phyloP scores from a whole-genome alignment of 176 grass and related monocot species.

The Ampelocalamus luodianensis region DNA sequence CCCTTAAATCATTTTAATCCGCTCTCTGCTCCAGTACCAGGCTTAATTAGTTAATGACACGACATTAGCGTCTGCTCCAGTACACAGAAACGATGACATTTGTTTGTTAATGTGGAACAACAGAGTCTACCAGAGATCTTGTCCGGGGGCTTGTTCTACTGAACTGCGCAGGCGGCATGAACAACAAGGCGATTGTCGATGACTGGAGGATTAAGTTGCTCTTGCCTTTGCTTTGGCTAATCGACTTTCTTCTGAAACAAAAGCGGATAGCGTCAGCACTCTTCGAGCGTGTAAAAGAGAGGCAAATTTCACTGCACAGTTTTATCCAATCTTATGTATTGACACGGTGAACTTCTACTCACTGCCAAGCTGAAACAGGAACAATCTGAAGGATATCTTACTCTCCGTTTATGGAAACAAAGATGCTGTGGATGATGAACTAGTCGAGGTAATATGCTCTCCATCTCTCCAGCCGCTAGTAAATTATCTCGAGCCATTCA shows the following conservation, averaged over 20 bases:
- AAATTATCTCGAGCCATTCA: neutral
- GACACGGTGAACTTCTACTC: neutral
- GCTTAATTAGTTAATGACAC: neutral
- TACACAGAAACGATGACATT: neutral
- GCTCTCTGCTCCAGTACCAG: neutral
- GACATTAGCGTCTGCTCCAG: too few relatives aligned
- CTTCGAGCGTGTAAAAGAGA: constrained; percentile 74
- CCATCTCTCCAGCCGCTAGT: neutral
- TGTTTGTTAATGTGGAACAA: neutral
- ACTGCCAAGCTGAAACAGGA: constrained; percentile 43
- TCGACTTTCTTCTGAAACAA: constrained; percentile 85
- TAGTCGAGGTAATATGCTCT: constrained; percentile 58
- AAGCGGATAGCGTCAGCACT: constrained; percentile 70
- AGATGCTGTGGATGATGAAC: constrained; percentile 72
- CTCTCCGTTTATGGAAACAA: constrained; percentile 79
- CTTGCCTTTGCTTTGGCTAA: constrained; percentile 78
- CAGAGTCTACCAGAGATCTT: constrained; percentile 62
- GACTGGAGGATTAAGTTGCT: constrained; percentile 95
- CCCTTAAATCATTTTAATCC: neutral
- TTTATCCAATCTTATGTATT: neutral
- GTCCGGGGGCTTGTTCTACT: constrained; percentile 83
- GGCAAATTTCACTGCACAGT: constrained; percentile 33
- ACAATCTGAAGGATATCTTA: constrained; percentile 77
- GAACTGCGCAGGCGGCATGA: constrained; percentile 92
- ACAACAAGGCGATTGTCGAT: constrained; percentile 97